A percentile compares a stretch with the other conserved stretches of the same genome.
Conservation (phyloP, 2,329 filamentous ascomycete genomes). For the Fusarium nygamai region DNA sequence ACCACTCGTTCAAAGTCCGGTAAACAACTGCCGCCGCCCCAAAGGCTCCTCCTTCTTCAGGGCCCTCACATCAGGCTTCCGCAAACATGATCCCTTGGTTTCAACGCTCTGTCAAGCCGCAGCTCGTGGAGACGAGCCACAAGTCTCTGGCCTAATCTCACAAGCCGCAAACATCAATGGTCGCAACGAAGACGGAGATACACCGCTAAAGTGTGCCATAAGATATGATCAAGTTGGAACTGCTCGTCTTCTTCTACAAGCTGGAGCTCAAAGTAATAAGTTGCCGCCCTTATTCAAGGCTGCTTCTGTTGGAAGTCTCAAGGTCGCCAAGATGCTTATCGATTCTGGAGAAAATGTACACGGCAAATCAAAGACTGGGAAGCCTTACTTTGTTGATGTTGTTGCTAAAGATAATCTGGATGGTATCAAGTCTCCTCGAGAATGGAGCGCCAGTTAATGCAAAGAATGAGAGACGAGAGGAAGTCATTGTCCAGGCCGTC, state of each 20-base stretch:
- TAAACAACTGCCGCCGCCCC: neutral
- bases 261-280: neutral
- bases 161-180: constrained; percentile 3
- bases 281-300: neutral
- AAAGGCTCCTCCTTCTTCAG: neutral
- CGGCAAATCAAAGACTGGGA: neutral
- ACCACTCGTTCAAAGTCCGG: neutral
- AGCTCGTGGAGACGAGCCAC: neutral
- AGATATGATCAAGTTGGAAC: neutral
- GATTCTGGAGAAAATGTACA: neutral
- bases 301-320: neutral
- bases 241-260: neutral
- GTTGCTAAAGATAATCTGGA: neutral
- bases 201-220: neutral
- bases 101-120: constrained; percentile 1
- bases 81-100: constrained; percentile 1
- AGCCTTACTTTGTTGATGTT: neutral
- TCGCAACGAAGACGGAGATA: constrained; percentile 5
- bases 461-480: neutral
- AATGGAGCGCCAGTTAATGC: neutral
- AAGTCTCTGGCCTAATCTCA: neutral
- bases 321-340: neutral
- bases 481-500: neutral
- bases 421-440: neutral
- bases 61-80: neutral